Percentiles rank a stretch among this genome's conserved stretches.
These are phyloP conservation scores for Herpetomonas samuelpessoai DNA, from an alignment of 208 protist genomes.

Conservation along the genomic window DNA sequence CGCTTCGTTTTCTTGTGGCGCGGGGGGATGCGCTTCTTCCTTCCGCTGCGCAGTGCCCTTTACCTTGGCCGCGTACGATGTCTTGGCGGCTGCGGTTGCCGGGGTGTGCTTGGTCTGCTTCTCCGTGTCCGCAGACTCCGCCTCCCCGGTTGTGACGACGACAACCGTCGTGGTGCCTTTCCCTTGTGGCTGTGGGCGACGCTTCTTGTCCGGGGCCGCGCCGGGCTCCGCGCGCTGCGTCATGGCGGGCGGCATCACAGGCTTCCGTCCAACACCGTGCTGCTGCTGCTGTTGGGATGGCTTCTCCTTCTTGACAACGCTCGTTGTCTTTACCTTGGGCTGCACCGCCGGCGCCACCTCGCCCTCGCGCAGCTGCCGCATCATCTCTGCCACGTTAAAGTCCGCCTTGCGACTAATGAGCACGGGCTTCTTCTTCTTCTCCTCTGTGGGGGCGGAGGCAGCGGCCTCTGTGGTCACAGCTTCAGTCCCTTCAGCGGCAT, in stretches of 20 bases:
- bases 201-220: not conserved
- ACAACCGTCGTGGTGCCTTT: not conserved
- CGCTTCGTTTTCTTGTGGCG: not conserved
- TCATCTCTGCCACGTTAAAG: conserved; percentile 23
- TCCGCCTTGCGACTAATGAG: not conserved
- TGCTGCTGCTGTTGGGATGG: conserved; percentile 9
- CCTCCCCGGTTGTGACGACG: not conserved
- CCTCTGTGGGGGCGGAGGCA: too few relatives aligned
- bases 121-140: too few relatives aligned
- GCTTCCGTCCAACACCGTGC: not conserved
- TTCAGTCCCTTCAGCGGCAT: too few relatives aligned
- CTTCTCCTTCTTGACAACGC: conserved; percentile 24
- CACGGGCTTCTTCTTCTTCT: conserved; percentile 3
- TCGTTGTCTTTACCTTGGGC: conserved; percentile 29
- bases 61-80: not conserved
- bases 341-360: conserved; percentile 16
- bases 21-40: conserved; percentile 1
- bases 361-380: conserved; percentile 32
- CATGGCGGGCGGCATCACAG: not conserved
- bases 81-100: not conserved
- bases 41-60: not conserved
- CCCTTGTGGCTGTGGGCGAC: not conserved
- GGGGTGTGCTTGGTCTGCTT: too few relatives aligned
- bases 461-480: not conserved
- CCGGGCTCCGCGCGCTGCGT: not conserved